Evolutionary conservation across 1,284 basidiomycete species (phyloP).

Genomic region (Porodaedalea pini): DNA sequence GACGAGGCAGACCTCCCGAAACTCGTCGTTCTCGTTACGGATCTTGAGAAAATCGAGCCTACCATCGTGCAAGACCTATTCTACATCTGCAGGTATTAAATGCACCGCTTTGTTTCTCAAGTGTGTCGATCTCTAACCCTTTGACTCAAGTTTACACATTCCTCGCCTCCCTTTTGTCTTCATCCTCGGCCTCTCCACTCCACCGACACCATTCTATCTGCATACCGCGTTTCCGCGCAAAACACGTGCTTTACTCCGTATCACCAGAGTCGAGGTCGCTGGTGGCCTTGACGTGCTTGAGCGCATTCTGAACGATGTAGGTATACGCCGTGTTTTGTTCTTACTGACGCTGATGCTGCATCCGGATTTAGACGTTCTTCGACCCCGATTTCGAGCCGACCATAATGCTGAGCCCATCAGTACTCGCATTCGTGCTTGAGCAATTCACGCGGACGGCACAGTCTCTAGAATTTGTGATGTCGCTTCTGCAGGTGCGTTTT

Average conservation of each 20-base stretch:
- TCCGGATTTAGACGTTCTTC: constrained; percentile 55
- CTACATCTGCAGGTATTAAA: constrained; percentile 59
- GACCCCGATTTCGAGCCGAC: constrained; percentile 53
- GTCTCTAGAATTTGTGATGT: constrained; percentile 53
- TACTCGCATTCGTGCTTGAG: constrained; percentile 52
- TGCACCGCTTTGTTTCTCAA: not conserved
- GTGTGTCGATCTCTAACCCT: constrained; percentile 26
- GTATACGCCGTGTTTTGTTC: constrained; percentile 12
- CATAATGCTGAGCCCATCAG: constrained; percentile 57
- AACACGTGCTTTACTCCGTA: constrained; percentile 53
- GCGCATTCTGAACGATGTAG: constrained; percentile 51
- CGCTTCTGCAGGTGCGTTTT: constrained; percentile 53
- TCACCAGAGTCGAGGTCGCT: constrained; percentile 48
- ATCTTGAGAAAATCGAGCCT: constrained; percentile 67
- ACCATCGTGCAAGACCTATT: constrained; percentile 60
- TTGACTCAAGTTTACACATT: constrained; percentile 35
- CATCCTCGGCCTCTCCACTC: constrained; percentile 54
- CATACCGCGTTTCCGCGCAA: constrained; percentile 54
- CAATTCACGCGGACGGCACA: constrained; percentile 50
- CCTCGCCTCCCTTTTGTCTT: constrained; percentile 56
- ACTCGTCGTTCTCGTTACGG: constrained; percentile 58
- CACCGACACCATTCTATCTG: constrained; percentile 51
- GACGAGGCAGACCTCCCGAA: constrained; percentile 26
- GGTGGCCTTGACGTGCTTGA: constrained; percentile 45
- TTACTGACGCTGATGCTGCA: not conserved